A percentile compares a stretch with the other conserved stretches of the same genome.
These are phyloP conservation scores for Cyberlindnera maclurae DNA, from an alignment of 805 yeast species.

Conservation along the genomic window DNA sequence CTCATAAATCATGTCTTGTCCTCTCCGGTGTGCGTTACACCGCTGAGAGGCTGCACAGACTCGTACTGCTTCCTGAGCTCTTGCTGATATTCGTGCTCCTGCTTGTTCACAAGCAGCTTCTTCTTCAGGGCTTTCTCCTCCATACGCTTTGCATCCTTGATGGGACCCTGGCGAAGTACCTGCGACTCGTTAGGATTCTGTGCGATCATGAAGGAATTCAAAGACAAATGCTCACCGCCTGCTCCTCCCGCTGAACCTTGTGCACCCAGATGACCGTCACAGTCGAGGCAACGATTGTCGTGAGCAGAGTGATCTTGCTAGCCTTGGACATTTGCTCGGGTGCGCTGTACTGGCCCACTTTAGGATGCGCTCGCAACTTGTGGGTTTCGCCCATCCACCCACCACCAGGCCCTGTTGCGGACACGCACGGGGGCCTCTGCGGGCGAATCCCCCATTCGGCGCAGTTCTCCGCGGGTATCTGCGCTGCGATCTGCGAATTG, in stretches of 20 bases:
- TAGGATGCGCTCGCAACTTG: too few relatives aligned
- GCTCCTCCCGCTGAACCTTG: constrained; percentile 59
- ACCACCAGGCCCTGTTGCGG: too few relatives aligned
- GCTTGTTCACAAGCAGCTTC: constrained; percentile 38
- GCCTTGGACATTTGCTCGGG: constrained; percentile 59
- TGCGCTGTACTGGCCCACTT: too few relatives aligned
- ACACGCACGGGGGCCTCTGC: too few relatives aligned
- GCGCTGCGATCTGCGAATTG: too few relatives aligned
- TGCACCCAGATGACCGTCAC: constrained; percentile 65
- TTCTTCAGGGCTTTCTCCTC: constrained; percentile 28
- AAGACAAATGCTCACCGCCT: constrained; percentile 37
- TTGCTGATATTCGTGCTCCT: constrained; percentile 62
- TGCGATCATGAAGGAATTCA: not conserved
- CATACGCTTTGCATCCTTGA: constrained; percentile 61
- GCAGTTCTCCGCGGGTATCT: too few relatives aligned
- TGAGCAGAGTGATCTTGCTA: constrained; percentile 65
- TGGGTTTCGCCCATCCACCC: too few relatives aligned
- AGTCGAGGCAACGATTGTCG: constrained; percentile 47
- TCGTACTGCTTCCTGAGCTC: constrained; percentile 51
- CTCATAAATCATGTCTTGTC: constrained; percentile 14
- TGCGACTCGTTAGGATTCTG: constrained; percentile 14
- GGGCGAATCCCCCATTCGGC: too few relatives aligned
- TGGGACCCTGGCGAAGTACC: constrained; percentile 76
- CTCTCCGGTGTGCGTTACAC: constrained; percentile 39
- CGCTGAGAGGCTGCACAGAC: constrained; percentile 56